A percentile compares a stretch with the other conserved stretches of the same genome.
Conservation (phyloP, 306 rosid species). For the Malus orientalis region DNA sequence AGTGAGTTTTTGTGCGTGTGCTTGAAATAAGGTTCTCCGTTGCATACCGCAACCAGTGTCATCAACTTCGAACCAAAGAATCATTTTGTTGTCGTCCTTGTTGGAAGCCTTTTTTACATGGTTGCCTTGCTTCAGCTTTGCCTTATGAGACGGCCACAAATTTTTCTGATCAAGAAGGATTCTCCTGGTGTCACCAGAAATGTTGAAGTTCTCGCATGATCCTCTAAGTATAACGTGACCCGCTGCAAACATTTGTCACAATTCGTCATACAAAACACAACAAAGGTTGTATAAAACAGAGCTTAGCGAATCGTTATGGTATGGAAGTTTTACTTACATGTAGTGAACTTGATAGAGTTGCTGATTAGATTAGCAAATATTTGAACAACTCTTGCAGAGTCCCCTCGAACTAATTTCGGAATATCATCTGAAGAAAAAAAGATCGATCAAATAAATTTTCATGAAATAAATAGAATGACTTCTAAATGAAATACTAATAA, state of each 20-base stretch:
- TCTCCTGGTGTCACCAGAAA: conserved; percentile 32
- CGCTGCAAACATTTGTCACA: conserved; percentile 48
- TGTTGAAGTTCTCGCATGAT: conserved; percentile 57
- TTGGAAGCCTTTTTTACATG: conserved; percentile 41
- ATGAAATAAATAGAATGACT: neutral
- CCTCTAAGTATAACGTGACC: conserved; percentile 93
- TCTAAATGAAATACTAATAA: neutral
- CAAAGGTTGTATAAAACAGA: neutral
- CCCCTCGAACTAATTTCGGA: conserved; percentile 86
- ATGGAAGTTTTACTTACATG: conserved; percentile 48
- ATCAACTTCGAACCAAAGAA: conserved; percentile 93
- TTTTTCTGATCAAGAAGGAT: conserved; percentile 49
- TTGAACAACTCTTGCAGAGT: conserved; percentile 98
- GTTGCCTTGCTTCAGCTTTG: conserved; percentile 54
- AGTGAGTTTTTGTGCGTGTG: neutral
- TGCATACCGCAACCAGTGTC: conserved; percentile 93
- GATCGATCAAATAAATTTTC: neutral
- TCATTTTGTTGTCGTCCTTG: conserved; percentile 62
- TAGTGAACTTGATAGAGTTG: conserved; percentile 93
- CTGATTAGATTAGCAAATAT: conserved; percentile 87
- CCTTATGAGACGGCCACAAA: conserved; percentile 38
- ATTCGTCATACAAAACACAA: neutral
- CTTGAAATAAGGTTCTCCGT: neutral
- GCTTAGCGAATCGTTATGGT: neutral
- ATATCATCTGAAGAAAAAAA: conserved; percentile 62